Base-by-base conservation (phyloP, 2,329 filamentous ascomycete species). In the Cytospora piceae region DNA sequence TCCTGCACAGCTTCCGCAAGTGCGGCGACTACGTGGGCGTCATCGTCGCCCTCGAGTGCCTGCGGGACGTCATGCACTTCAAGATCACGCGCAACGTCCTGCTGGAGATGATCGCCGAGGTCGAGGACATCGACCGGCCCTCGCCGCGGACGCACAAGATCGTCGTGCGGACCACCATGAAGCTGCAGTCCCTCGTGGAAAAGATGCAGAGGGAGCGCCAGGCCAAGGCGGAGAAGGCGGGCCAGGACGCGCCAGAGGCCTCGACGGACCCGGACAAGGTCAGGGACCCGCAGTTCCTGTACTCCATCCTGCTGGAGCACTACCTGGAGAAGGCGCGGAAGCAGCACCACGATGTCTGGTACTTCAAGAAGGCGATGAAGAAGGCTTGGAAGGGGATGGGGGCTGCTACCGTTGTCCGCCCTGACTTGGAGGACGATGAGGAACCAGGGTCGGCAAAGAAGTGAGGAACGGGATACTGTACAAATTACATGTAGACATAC, bases 11-110 rank as follows among this genome's bases (percentile, higher is more conserved):
- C 0, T 74, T 84, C 62, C 75, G 79, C 60, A 76, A 82, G 67
- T 76, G 82, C 42, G 81, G 80, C 71, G 77, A 75, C 65, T 79
- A 80, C 68, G 77, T 81, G 2, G 82, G 82, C 68, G 77, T 82
- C 68, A 75, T 83, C 66, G 79, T 83, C 73, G 75, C 79, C 0
- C 74, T 79, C 64, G 71, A 69, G 31, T 70, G 72, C 7, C 72
- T 77, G 69, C 69, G 63, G 51, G 67, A 71, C 52, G 67, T 77
- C 31, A 69, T 77, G 58, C 68, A 57, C 42, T 77, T 74, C 69
- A 60, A 66, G 51, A 70, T 76, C 34, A 67, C 72, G 12, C 72
- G 75, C 57, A 69, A 71, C 51, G 67, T 77, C 22, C 72, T 76
- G 22, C 68, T 78, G 53, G 76, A 77, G 70, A 71, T 78, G 59